Conservation (phyloP, 768 basidiomycete species). For the Boletus vermiculosoides region DNA sequence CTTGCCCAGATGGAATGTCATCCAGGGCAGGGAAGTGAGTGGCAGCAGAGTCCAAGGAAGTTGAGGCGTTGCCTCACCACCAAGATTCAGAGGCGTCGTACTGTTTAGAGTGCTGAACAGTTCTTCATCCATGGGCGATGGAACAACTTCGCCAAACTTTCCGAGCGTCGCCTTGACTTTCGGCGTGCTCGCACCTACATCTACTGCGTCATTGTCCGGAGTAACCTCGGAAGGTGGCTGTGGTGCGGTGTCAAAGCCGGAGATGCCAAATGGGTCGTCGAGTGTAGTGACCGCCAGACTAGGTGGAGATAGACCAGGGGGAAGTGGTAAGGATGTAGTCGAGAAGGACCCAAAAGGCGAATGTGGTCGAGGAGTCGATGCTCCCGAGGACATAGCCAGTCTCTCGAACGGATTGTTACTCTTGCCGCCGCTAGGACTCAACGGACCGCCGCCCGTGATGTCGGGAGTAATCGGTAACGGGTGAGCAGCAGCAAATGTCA, state of each 20-base stretch:
- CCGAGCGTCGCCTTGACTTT: conserved; percentile 11
- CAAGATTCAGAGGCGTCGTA: conserved; percentile 25
- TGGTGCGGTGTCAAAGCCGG: conserved; percentile 21
- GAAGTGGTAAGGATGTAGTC: conserved; percentile 36
- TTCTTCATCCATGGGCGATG: conserved; percentile 45
- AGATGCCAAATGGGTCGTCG: conserved; percentile 57
- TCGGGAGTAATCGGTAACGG: conserved; percentile 74
- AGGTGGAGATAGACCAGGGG: conserved; percentile 27
- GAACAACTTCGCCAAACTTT: conserved; percentile 22
- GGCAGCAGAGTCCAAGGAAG: conserved; percentile 22
- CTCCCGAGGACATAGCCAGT: conserved; percentile 48
- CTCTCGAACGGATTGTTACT: conserved; percentile 94
- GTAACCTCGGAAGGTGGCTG: conserved; percentile 14
- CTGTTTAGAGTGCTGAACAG: conserved; percentile 58
- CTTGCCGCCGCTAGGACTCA: conserved; percentile 49
- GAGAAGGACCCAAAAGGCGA: conserved; percentile 61
- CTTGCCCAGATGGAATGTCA: conserved; percentile 21
- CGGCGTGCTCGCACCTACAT: conserved; percentile 23
- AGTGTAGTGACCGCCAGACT: conserved; percentile 7
- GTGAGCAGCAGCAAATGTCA: conserved; percentile 64
- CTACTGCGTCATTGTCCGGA: conserved; percentile 22
- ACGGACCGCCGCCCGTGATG: conserved; percentile 42
- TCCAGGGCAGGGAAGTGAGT: conserved; percentile 41
- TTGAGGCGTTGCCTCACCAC: conserved; percentile 15
- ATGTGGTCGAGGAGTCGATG: conserved; percentile 45